Conservation (phyloP, 192 early-diverging fungal species). For the Coemansia sp. region DNA sequence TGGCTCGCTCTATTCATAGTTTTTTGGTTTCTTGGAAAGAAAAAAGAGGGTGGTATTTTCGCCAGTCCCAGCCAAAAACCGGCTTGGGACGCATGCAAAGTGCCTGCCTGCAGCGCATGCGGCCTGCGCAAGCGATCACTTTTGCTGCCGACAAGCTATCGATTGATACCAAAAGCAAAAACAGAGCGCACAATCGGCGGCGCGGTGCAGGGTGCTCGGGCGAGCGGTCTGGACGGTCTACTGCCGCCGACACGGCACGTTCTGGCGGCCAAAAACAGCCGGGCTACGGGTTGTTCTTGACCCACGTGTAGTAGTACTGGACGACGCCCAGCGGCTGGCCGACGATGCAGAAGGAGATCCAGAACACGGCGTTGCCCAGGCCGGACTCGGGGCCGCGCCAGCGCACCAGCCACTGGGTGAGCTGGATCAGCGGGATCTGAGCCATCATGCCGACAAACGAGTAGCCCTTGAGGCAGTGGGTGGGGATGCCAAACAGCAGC, state of each 20-base stretch:
- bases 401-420: conserved; percentile 63
- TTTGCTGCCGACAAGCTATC: no score
- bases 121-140: no score
- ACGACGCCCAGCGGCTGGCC: conserved; percentile 72
- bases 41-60: no score
- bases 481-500: conserved; percentile 79
- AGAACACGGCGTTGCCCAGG: conserved; percentile 74
- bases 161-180: neutral
- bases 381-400: conserved; percentile 65
- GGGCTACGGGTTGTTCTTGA: conserved; percentile 43
- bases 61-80: no score
- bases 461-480: conserved; percentile 71
- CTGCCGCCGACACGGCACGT: neutral
- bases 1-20: no score
- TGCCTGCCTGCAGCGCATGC: no score
- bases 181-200: no score
- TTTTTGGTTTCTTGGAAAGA: no score
- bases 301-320: conserved; percentile 71
- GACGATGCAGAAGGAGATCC: conserved; percentile 77
- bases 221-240: neutral
- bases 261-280: conserved; percentile 17
- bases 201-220: neutral
- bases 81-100: no score
- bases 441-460: conserved; percentile 78
- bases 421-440: conserved; percentile 71